Evolutionary conservation across 2,329 filamentous ascomycete genomes (phyloP), one percentile per base, ranked within the genome.

Genomic region (Fusarium sp.): DNA sequence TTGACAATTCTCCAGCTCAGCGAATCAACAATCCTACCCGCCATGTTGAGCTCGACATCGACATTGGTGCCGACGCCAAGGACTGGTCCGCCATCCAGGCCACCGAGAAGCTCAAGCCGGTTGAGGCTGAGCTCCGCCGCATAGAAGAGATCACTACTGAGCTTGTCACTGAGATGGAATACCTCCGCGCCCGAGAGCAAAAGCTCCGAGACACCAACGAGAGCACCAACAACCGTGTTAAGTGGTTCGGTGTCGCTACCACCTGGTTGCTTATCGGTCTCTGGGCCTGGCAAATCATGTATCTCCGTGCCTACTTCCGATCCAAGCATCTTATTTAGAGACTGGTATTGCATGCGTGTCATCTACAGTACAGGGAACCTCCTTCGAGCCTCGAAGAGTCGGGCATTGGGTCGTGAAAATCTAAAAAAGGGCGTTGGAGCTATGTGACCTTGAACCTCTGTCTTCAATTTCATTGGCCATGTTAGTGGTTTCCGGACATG

Each of bases 151-250:
- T 95, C 80, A 92, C 97, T 41, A 87, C 86, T 73, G 95, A 98
- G 85, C 90, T 98, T 71, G 95, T 98, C 52, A 83, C 83, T 70
- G 95, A 98, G 87, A 97, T 99, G 95, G 95, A 98, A 73, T 99
- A 98, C 84, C 89, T 99, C 77, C 90, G 96, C 73, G 78, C 83
- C 41, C 90, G 96, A 77, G 96, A 99, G 87, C 94, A 97, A 89
- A 97, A 94, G 86, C 88, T 99, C 77, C 89, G 96, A 81, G 95
- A 99, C 85, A 99, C 96, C 76, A 99, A 99, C 83, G 96, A 99
- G 91, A 98, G 95, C 87, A 99, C 96, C 74, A 99, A 99, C 85
- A 96, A 93, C 84, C 90, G 96, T 65, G 96, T 99, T 78, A 99
- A 98, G 87, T 98, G 94, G 94, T 99, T 99, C 83, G 95, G 95